phyloP scores from a whole-genome alignment of 2,329 filamentous ascomycete genomes.

The Xylaria arbuscula region DNA sequence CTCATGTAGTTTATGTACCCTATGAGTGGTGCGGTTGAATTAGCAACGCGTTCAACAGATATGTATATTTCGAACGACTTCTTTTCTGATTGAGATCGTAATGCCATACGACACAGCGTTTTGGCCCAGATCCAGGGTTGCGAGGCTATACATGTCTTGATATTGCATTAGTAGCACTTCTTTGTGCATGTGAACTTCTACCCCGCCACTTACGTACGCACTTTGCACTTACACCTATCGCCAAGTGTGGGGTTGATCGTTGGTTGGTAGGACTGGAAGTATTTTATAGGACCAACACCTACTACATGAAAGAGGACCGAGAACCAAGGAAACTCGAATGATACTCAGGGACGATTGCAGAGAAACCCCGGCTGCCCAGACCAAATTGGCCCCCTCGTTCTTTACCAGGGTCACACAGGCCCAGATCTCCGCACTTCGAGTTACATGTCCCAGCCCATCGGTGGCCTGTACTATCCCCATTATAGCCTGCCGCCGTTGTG shows the following conservation, averaged over 20 bases:
- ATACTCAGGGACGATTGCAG: background rate
- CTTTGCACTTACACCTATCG: background rate
- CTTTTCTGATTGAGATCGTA: too few species aligned
- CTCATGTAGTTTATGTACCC: too few species aligned
- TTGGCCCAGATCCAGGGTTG: background rate
- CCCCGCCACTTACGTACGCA: conserved; percentile 11
- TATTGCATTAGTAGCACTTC: background rate
- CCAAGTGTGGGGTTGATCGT: background rate
- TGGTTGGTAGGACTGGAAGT: background rate
- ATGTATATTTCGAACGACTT: too few species aligned
- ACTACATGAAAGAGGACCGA: background rate
- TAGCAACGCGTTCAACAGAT: too few species aligned
- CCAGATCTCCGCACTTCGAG: conserved; percentile 28
- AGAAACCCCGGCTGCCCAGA: conserved; percentile 1
- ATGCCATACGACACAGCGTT: too few species aligned
- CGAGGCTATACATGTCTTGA: background rate
- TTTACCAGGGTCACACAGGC: background rate
- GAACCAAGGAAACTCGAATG: conserved; percentile 13
- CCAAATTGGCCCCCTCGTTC: background rate
- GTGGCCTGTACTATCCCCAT: conserved; percentile 11
- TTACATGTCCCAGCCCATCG: conserved; percentile 17
- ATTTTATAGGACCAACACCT: background rate
- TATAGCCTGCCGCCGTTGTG: conserved; percentile 6
- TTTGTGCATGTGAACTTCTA: background rate
- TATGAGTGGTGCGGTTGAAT: too few species aligned